These are phyloP conservation scores for Kluyveromyces marxianus DNA, from an alignment of 1,139 yeast species.

Conservation along the genomic window DNA sequence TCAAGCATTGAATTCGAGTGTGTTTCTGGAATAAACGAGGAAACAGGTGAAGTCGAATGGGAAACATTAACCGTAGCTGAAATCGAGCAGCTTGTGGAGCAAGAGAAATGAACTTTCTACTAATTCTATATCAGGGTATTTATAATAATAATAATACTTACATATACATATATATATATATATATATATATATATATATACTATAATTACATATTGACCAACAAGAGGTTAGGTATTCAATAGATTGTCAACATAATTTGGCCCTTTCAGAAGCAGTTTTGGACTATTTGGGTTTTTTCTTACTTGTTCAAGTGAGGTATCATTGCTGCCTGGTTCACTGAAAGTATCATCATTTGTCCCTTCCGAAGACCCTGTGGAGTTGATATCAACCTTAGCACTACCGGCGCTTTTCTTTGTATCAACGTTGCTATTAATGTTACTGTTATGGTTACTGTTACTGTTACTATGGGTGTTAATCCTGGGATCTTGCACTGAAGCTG, in stretches of 20 bases:
- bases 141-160: no score
- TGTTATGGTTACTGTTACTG: not conserved
- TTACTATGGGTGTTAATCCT: not conserved
- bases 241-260: constrained; percentile 18
- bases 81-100: constrained; percentile 22
- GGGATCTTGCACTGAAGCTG: not conserved
- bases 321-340: constrained; percentile 26
- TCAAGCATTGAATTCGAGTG: constrained; percentile 21
- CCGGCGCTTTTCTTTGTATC: not conserved
- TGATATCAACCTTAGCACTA: not conserved
- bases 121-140: no score
- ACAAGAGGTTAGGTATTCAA: constrained; percentile 12
- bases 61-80: constrained; percentile 25
- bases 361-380: not conserved
- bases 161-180: no score
- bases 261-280: constrained; percentile 13
- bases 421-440: not conserved
- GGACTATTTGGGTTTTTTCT: not conserved
- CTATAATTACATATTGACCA: no score
- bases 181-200: no score
- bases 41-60: constrained; percentile 20
- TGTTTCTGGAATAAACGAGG: constrained; percentile 20
- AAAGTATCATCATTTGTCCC: constrained; percentile 24
- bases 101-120: constrained; percentile 7
- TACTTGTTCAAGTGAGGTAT: constrained; percentile 7